Conservation (phyloP, 176 grass and related monocot genomes). For the Bromus sterilis region DNA sequence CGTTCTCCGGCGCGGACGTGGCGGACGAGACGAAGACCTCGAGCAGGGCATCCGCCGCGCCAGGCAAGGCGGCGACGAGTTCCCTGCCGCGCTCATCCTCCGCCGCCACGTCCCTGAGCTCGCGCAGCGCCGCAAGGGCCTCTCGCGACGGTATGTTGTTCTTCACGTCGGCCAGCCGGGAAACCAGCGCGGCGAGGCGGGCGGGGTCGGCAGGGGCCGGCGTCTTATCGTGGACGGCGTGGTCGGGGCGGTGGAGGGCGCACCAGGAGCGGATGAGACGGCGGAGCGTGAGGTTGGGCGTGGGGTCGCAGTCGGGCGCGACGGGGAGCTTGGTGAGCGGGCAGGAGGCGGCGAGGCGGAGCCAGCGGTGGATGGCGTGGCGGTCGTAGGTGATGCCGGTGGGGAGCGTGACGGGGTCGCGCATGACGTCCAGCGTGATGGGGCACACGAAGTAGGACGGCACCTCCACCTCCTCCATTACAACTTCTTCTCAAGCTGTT, state of each 20-base stretch:
- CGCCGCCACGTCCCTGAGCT: conserved; percentile 25
- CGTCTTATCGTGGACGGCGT: conserved; percentile 15
- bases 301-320: conserved; percentile 38
- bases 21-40: background rate
- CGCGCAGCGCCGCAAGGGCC: conserved; percentile 16
- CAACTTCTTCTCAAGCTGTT: background rate
- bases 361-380: conserved; percentile 74
- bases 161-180: background rate
- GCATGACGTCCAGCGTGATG: conserved; percentile 71
- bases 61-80: conserved; percentile 19
- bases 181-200: conserved; percentile 19
- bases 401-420: conserved; percentile 69
- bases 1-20: background rate
- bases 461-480: conserved; percentile 47
- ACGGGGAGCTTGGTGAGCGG: conserved; percentile 70
- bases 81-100: conserved; percentile 38
- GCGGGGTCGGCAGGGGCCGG: conserved; percentile 4
- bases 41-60: conserved; percentile 2
- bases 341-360: conserved; percentile 43
- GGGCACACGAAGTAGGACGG: conserved; percentile 77
- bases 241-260: conserved; percentile 24
- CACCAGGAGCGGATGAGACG: conserved; percentile 77
- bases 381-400: conserved; percentile 95
- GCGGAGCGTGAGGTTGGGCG: conserved; percentile 79
- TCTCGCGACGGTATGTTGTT: background rate